Evolutionary conservation across 768 basidiomycete genomes (phyloP).

Genomic region (Hygrophoropsis aurantiaca): DNA sequence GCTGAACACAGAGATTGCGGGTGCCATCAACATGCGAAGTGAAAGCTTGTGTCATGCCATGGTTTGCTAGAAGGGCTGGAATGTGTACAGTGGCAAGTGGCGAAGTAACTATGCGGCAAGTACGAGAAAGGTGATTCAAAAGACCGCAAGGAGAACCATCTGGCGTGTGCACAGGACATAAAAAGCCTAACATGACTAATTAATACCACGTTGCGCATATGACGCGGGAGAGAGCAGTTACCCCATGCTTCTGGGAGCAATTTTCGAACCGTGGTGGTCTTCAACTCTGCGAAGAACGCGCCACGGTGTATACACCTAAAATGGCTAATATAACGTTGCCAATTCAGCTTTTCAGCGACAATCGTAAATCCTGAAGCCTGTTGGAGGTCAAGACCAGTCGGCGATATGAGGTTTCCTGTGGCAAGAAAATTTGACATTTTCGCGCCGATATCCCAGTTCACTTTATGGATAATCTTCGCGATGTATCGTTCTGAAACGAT

Average conservation of each 20-base stretch:
- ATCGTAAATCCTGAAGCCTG: slow-evolving; percentile 99
- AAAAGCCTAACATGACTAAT: slow-evolving; percentile 61
- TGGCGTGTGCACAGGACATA: slow-evolving; percentile 98
- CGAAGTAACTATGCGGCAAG: slow-evolving; percentile 86
- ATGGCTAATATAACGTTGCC: slow-evolving; percentile 97
- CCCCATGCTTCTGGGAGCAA: slow-evolving; percentile 98
- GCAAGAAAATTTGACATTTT: slow-evolving; percentile 94
- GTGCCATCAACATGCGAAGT: slow-evolving; percentile 78
- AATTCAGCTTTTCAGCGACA: slow-evolving; percentile 98
- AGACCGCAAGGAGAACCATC: slow-evolving; percentile 98
- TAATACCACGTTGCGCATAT: slow-evolving; percentile 1
- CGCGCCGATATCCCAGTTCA: slow-evolving; percentile 90
- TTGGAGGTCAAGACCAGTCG: slow-evolving; percentile 93
- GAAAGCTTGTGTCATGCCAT: slow-evolving; percentile 95
- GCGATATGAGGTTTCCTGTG: slow-evolving; percentile 93
- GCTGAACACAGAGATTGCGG: slow-evolving; percentile 82
- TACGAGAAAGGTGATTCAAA: slow-evolving; percentile 92
- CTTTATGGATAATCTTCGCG: slow-evolving; percentile 65
- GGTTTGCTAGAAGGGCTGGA: slow-evolving; percentile 74
- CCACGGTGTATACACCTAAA: slow-evolving; percentile 98
- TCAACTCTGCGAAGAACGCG: slow-evolving; percentile 98
- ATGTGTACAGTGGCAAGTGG: slow-evolving; percentile 76
- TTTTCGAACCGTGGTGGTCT: slow-evolving; percentile 97
- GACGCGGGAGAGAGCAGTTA: slow-evolving; percentile 30
- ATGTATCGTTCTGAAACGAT: slow-evolving; percentile 71